Percentiles rank a stretch among this genome's conserved stretches.
These are phyloP conservation scores for Phaeodactylum tricornutum DNA, from an alignment of 108 stramenopile genomes.

Conservation along the genomic window DNA sequence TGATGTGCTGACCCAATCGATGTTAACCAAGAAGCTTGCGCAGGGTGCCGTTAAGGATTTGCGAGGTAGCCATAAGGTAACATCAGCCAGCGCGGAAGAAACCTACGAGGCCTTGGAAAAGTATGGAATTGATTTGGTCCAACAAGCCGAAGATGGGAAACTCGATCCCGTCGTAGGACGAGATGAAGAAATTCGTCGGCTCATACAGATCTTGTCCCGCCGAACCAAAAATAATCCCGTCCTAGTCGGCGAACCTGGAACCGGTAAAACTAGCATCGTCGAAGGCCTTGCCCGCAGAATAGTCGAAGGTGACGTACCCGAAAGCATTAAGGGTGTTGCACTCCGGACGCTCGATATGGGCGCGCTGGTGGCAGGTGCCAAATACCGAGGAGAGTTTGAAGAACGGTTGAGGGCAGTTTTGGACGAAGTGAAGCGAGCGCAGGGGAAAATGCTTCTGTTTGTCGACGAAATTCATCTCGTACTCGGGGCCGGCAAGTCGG, in stretches of 20 bases:
- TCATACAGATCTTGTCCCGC: slow-evolving; percentile 89
- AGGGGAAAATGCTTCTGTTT: slow-evolving; percentile 89
- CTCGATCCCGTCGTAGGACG: slow-evolving; percentile 96
- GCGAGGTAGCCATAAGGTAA: slow-evolving; percentile 59
- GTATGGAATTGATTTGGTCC: slow-evolving; percentile 70
- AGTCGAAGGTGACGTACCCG: slow-evolving; percentile 90
- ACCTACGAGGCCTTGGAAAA: slow-evolving; percentile 56
- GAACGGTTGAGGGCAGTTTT: slow-evolving; percentile 92
- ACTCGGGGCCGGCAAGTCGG: slow-evolving; percentile 88
- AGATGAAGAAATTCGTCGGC: slow-evolving; percentile 90
- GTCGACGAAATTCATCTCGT: slow-evolving; percentile 97
- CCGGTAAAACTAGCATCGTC: slow-evolving; percentile 95
- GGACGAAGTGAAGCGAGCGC: slow-evolving; percentile 85
- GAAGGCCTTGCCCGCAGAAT: slow-evolving; percentile 94
- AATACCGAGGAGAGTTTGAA: slow-evolving; percentile 98
- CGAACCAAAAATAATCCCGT: slow-evolving; percentile 96
- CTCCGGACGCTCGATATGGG: slow-evolving; percentile 94
- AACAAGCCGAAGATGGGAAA: slow-evolving; percentile 83
- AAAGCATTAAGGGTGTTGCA: slow-evolving; percentile 73
- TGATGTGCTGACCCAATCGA: slow-evolving; percentile 30
- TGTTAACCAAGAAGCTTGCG: slow-evolving; percentile 57
- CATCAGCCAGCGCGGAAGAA: slow-evolving; percentile 56
- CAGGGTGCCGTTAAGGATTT: slow-evolving; percentile 48
- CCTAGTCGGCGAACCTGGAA: slow-evolving; percentile 90
- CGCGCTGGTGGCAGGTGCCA: slow-evolving; percentile 93